Conservation (phyloP, 768 basidiomycete species). For the Termitomyces sp. region DNA sequence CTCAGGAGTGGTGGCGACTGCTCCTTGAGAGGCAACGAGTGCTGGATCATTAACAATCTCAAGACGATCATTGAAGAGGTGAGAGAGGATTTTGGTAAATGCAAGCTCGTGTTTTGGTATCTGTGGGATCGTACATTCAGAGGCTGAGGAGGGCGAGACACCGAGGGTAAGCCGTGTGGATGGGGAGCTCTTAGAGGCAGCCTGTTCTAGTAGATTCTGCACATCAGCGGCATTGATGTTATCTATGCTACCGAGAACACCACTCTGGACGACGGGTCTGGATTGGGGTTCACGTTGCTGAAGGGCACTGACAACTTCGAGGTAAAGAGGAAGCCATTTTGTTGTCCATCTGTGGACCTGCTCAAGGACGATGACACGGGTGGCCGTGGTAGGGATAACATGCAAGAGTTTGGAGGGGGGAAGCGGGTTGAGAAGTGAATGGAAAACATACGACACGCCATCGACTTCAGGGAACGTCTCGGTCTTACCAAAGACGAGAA, state of each 20-base stretch:
- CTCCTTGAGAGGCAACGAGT: slow-evolving; percentile 63
- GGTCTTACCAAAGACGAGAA: slow-evolving; percentile 65
- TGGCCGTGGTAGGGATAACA: slow-evolving; percentile 56
- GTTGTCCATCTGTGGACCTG: slow-evolving; percentile 72
- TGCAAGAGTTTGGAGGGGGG: slow-evolving; percentile 52
- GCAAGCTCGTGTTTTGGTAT: slow-evolving; percentile 89
- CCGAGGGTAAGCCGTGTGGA: slow-evolving; percentile 49
- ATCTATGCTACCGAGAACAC: slow-evolving; percentile 49
- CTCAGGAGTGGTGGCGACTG: slow-evolving; percentile 84
- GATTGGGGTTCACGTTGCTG: slow-evolving; percentile 50
- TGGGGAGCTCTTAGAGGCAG: slow-evolving; percentile 26
- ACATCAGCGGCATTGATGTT: slow-evolving; percentile 39
- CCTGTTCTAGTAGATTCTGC: slow-evolving; percentile 44
- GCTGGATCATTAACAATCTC: slow-evolving; percentile 84
- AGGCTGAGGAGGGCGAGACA: slow-evolving; percentile 18
- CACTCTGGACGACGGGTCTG: slow-evolving; percentile 55
- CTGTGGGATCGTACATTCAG: slow-evolving; percentile 37
- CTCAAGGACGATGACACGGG: slow-evolving; percentile 76
- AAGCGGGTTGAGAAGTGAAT: slow-evolving; percentile 70
- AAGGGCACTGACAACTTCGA: slow-evolving; percentile 72
- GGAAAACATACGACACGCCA: slow-evolving; percentile 56
- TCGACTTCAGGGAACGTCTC: slow-evolving; percentile 40
- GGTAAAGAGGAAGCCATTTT: slow-evolving; percentile 84
- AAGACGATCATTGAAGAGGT: slow-evolving; percentile 74
- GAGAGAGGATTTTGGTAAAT: slow-evolving; percentile 84